These are phyloP conservation scores for Colletotrichum liriopes DNA, from an alignment of 2,329 filamentous ascomycete genomes.

Conservation along the genomic window DNA sequence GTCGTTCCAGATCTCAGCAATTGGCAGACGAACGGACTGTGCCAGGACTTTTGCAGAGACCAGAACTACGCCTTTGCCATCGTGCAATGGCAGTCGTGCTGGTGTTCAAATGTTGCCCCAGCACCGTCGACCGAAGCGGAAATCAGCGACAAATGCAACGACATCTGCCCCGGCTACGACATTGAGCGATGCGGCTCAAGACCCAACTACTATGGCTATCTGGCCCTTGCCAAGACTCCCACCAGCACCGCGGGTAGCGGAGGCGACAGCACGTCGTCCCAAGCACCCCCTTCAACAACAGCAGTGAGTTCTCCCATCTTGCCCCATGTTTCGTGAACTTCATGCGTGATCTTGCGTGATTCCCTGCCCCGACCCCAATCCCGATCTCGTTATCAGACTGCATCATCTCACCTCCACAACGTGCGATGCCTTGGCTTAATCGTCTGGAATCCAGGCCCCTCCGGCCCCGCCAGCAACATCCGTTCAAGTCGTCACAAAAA, in stretches of 20 bases:
- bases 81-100: slow-evolving; percentile 76
- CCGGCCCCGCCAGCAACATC: slow-evolving; percentile 46
- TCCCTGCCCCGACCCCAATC: slow-evolving; percentile 18
- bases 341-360: slow-evolving; percentile 41
- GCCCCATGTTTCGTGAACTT: slow-evolving; percentile 17
- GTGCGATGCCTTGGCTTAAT: slow-evolving; percentile 42
- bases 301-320: slow-evolving; percentile 34
- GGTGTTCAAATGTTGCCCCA: slow-evolving; percentile 82
- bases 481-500: slow-evolving; percentile 41
- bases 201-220: slow-evolving; percentile 73
- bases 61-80: slow-evolving; percentile 76
- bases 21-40: slow-evolving; percentile 80
- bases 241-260: slow-evolving; percentile 66
- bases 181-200: slow-evolving; percentile 75
- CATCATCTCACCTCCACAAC: slow-evolving; percentile 24
- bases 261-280: slow-evolving; percentile 40
- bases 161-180: slow-evolving; percentile 76
- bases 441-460: slow-evolving; percentile 47
- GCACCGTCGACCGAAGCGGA: slow-evolving; percentile 53
- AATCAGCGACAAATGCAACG: slow-evolving; percentile 65
- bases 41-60: slow-evolving; percentile 70
- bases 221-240: slow-evolving; percentile 67
- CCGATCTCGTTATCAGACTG: background rate
- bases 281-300: slow-evolving; percentile 46
- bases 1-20: slow-evolving; percentile 63